Evolutionary conservation across 2,329 filamentous ascomycete genomes (phyloP), one percentile per base, ranked within the genome.

Genomic region (Arthrobotrys musiformis): DNA sequence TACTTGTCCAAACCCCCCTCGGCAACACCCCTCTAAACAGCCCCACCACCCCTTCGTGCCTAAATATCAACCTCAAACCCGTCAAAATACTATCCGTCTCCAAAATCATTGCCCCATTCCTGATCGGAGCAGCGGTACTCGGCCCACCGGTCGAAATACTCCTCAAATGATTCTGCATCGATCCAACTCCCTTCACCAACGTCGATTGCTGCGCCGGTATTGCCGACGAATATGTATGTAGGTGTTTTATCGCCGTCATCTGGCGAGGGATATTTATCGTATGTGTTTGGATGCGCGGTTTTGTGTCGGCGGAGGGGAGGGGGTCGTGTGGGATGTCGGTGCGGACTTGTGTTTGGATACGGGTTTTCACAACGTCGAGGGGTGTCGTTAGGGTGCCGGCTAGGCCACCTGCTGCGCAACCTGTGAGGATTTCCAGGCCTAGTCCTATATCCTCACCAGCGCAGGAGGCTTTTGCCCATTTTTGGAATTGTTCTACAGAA

Each of bases 1-100:
- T 93, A 82, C 94, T 97, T 22, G 95, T 99, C 95, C 95, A 99
- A 13, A 98, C 93, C 70, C 91, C 91, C 66, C 95, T 89, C 1
- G 95, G 95, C 0, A 94, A 94, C 1, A 99, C 94, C 26, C 95
- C 95, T 72, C 95, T 89, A 84, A 99, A 99, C 90, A 93, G 96
- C 0, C 95, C 96, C 1, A 88, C 88, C 15, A 98, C 81, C 0
- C 95, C 95, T 84, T 99, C 95, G 4, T 91, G 93, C 80, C 89
- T 90, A 85, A 98, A 99, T 81, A 99, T 96, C 79, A 97, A 88
- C 80, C 87, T 90, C 40, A 99, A 85, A 0, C 94, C 95, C 1
- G 89, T 93, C 66, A 94, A 86, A 60, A 98, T 92, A 0, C 94
- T 97, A 0, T 93, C 95, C 0, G 96, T 97, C 81, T 97, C 90